Base-by-base conservation (phyloP, 306 rosid genomes). In the Amphicarpaea edgeworthii region DNA sequence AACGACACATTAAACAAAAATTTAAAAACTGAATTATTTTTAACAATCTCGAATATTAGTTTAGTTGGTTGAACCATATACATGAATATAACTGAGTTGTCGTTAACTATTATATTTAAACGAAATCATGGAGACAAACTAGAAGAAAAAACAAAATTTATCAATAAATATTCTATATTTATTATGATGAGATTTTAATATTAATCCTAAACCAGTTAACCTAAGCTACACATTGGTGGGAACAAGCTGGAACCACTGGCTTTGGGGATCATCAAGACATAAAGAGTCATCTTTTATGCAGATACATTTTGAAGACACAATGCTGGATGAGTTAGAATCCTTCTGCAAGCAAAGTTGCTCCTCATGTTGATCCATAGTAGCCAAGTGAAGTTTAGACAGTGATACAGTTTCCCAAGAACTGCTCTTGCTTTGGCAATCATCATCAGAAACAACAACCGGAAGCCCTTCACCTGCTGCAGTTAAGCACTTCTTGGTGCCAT, bases 231-330 rank as follows among this genome's bases (percentile, higher is more conserved):
- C 79, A 69, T 85, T 88, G 8, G 86, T 58, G 0, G 71, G 2
- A 77, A 86, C 79, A 53, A 86, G 78, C 43, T 86, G 85, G 63
- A 88, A 86, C 92, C 90, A 86, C 14, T 86, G 90, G 55, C 53
- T 75, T 17, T 42, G 82, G 2, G 90, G 90, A 79, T 88, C 82
- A 24, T 83, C 82, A 0, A 81, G 60, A 74, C 92, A 88, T 3
- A 30, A 37, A 72, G 78, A 40, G 49, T 88, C 87, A 71, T 86
- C 75, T 21, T 24, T 7, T 8, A 73, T 53, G 61, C 92, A 88
- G 3, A 86, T 86, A 60, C 92, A 88, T 45, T 70, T 77, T 14
- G 84, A 75, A 26, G 83, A 57, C 26, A 82, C 78, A 53, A 88
- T 41, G 14, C 12, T 16, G 12, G 85, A 64, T n/a, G 89, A 83